Percentiles rank a stretch among this genome's conserved stretches.
These are phyloP conservation scores for Daldinia childiae DNA, from an alignment of 495 filamentous ascomycete genomes.

Conservation along the genomic window DNA sequence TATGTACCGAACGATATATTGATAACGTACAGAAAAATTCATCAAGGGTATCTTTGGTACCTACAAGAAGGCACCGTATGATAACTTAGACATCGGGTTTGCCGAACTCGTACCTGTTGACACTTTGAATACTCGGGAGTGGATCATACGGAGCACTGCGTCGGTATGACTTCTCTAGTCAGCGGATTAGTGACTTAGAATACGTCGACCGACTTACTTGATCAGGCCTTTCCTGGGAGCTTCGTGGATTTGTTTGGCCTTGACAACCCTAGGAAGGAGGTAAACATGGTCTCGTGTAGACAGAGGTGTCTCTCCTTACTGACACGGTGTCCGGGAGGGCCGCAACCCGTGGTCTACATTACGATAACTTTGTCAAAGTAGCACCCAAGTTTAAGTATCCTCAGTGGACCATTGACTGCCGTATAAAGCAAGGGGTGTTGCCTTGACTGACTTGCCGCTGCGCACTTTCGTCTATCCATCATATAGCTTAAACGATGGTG, in stretches of 20 bases:
- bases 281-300: too few species aligned
- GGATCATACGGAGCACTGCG: not conserved
- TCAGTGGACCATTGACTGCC: not conserved
- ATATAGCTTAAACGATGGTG: not conserved
- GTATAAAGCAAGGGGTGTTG: not conserved
- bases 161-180: not conserved
- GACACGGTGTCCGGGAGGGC: too few species aligned
- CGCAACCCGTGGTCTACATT: not conserved
- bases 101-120: not conserved
- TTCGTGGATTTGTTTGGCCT: too few species aligned
- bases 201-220: too few species aligned
- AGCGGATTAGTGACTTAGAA: not conserved
- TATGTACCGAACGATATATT: not conserved
- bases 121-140: not conserved
- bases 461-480: not conserved
- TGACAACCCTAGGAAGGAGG: too few species aligned
- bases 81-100: not conserved
- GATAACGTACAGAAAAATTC: not conserved
- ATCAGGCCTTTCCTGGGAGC: too few species aligned
- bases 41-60: not conserved
- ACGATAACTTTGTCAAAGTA: not conserved
- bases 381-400: not conserved
- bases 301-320: too few species aligned
- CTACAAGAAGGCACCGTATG: not conserved
- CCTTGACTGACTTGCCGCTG: not conserved